Percentiles rank a stretch among this genome's conserved stretches.
phyloP scores from a whole-genome alignment of 2,329 filamentous ascomycete species.

The Venturia nashicola region DNA sequence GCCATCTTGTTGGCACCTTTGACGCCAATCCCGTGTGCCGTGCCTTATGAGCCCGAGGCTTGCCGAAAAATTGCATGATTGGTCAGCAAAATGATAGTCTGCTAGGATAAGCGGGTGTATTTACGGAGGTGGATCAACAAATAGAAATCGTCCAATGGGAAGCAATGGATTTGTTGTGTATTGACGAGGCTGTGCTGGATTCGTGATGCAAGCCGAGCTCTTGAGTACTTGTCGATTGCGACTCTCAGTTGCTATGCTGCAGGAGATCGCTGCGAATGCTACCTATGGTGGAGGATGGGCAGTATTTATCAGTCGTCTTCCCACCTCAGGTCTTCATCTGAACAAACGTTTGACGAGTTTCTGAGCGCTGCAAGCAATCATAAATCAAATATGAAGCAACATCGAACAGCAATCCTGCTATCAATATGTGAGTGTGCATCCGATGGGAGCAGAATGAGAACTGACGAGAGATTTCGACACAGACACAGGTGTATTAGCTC shows the following conservation, averaged over 20 bases:
- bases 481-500: background rate
- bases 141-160: background rate
- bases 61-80: background rate
- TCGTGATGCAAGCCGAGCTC: background rate
- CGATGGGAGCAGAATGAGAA: background rate
- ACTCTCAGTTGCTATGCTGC: background rate
- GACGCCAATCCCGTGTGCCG: background rate
- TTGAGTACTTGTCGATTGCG: background rate
- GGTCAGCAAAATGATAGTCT: background rate
- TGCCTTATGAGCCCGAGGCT: background rate
- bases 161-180: background rate
- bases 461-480: background rate
- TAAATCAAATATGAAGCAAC: background rate
- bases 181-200: background rate
- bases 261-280: background rate
- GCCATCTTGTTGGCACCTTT: background rate
- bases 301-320: background rate
- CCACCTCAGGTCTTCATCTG: background rate
- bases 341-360: too few species aligned
- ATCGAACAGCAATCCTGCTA: background rate
- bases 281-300: background rate
- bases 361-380: background rate
- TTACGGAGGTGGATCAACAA: background rate
- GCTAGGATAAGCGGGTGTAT: background rate
- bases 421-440: background rate